Percentiles rank a stretch among this genome's conserved stretches.
Evolutionary conservation across 208 protist genomes (phyloP).

Genomic region (Trypanosomatidae sp.): DNA sequence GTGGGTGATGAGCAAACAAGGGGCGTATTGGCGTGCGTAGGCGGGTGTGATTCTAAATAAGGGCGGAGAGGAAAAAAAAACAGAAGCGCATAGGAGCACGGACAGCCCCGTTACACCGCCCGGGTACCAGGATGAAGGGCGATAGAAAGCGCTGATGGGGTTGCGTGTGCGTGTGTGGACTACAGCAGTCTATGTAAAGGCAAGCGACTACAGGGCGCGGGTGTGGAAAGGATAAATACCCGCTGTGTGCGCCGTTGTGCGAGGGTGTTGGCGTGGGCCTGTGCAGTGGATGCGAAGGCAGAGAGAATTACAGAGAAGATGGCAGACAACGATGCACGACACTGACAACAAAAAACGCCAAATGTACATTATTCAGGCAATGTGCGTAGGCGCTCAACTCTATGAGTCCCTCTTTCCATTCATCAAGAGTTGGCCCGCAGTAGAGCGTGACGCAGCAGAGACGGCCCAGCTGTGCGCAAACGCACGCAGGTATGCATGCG

Average conservation of each 20-base stretch:
- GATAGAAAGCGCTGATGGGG: conserved; percentile 1
- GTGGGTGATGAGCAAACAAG: not conserved
- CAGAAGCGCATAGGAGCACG: not conserved
- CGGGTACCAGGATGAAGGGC: not conserved
- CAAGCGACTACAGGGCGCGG: not conserved
- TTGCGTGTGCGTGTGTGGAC: not conserved
- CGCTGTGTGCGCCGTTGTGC: not conserved
- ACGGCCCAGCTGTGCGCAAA: not conserved
- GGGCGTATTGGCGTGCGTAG: not conserved
- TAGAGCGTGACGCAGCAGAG: not conserved
- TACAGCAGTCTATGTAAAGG: not conserved
- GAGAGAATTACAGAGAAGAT: not conserved
- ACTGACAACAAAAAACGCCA: not conserved
- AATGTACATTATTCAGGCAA: too few relatives aligned
- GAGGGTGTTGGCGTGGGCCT: not conserved
- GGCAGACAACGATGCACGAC: not conserved
- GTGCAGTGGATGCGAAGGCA: not conserved
- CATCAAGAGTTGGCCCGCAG: not conserved
- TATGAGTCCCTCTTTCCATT: too few relatives aligned
- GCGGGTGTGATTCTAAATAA: not conserved
- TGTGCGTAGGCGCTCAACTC: not conserved
- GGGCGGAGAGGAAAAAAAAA: not conserved
- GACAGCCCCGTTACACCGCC: not conserved
- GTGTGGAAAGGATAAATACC: not conserved
- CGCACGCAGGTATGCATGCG: not conserved